Evolutionary conservation across 2,329 filamentous ascomycete genomes (phyloP).

Genomic region (Monascus ruber): DNA sequence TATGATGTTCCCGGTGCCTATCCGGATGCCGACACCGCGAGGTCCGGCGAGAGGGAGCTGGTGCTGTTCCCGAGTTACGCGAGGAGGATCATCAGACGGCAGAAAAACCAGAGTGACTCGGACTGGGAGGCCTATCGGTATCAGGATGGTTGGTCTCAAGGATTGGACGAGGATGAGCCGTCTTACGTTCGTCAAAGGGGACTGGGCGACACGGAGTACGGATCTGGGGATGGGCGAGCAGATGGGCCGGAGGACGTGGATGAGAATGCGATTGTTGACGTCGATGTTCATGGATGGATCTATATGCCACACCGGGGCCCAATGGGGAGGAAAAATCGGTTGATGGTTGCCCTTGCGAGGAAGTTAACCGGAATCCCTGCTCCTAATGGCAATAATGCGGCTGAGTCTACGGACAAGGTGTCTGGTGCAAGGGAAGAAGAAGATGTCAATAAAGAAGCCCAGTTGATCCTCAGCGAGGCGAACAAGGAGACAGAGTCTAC

Average conservation of each 20-base stretch:
- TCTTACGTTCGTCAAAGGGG: not conserved
- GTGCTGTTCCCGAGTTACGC: slow-evolving; percentile 92
- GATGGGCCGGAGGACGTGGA: slow-evolving; percentile 74
- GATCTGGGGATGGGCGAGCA: slow-evolving; percentile 56
- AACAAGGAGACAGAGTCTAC: slow-evolving; percentile 61
- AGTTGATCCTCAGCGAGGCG: slow-evolving; percentile 62
- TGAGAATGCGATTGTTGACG: slow-evolving; percentile 76
- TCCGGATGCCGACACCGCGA: slow-evolving; percentile 70
- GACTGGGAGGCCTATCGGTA: slow-evolving; percentile 18
- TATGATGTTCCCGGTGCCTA: slow-evolving; percentile 61
- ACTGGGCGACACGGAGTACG: not conserved
- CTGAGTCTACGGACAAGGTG: slow-evolving; percentile 23
- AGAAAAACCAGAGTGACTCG: slow-evolving; percentile 33
- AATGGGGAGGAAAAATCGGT: slow-evolving; percentile 73
- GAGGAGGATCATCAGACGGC: slow-evolving; percentile 52
- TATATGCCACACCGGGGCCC: slow-evolving; percentile 77
- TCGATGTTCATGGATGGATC: slow-evolving; percentile 92
- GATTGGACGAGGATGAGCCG: slow-evolving; percentile 42
- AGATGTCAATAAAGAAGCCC: slow-evolving; percentile 61
- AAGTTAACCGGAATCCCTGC: slow-evolving; percentile 78
- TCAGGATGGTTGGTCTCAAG: slow-evolving; percentile 17
- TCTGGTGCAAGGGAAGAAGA: slow-evolving; percentile 44
- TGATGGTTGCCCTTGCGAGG: slow-evolving; percentile 75
- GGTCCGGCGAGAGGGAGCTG: slow-evolving; percentile 79
- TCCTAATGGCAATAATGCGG: slow-evolving; percentile 33